Evolutionary conservation across 345 rosid species (phyloP).

Genomic region (Xanthoceras sorbifolium): DNA sequence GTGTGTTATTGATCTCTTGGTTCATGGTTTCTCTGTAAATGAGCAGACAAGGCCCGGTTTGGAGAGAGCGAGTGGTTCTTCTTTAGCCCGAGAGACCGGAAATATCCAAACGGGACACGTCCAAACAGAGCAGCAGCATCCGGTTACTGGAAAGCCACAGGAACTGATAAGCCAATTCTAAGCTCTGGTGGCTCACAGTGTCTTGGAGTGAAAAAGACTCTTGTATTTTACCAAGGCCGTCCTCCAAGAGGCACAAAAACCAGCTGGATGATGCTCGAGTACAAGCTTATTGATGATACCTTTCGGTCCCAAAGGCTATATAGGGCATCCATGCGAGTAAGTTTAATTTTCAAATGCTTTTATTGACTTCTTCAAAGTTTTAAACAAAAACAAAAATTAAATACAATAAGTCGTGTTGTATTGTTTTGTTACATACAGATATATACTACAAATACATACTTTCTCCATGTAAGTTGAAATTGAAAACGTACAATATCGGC

Average conservation of each 20-base stretch:
- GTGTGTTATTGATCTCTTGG: not conserved
- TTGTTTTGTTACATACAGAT: not conserved
- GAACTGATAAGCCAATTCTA: conserved; percentile 42
- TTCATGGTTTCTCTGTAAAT: not conserved
- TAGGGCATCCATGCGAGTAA: conserved; percentile 46
- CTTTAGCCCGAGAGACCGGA: conserved; percentile 44
- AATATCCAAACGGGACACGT: conserved; percentile 46
- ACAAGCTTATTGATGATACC: conserved; percentile 36
- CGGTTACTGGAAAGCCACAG: conserved; percentile 54
- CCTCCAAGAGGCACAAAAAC: conserved; percentile 49
- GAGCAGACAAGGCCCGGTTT: conserved; percentile 34
- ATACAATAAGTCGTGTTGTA: not conserved
- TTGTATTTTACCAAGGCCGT: conserved; percentile 41
- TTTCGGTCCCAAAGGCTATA: conserved; percentile 24
- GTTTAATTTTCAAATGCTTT: not conserved
- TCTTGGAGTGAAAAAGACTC: conserved; percentile 49
- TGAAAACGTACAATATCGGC: not conserved
- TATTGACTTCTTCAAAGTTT: not conserved
- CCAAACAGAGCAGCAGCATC: conserved; percentile 45
- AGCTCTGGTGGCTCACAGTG: conserved; percentile 29
- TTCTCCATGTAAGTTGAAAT: not conserved
- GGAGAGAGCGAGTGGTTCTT: conserved; percentile 47
- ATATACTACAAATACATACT: not conserved
- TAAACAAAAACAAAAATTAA: not conserved
- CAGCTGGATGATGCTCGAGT: conserved; percentile 48